Base-by-base conservation (phyloP, 345 rosid species). In the Isatis tinctoria region DNA sequence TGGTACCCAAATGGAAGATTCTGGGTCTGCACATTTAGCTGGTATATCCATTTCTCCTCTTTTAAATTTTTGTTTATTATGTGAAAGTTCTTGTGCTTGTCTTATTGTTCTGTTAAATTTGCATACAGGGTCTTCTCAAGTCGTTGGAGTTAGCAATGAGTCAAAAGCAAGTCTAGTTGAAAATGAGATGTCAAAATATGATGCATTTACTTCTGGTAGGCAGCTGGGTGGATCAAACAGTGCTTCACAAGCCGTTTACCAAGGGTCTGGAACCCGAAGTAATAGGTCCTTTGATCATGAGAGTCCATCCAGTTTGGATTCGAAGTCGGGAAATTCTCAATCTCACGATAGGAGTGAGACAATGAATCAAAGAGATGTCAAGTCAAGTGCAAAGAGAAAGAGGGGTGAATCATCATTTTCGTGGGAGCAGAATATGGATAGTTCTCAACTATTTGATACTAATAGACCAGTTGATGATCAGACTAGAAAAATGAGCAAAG, bases 281-380 rank as follows among this genome's bases (percentile, higher is more conserved):
- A 81, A 86, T 62, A 83, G 85, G 70, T 93, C 93, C 44, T 86
- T 85, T 71, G 97, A 95, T 78, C 96, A 87, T 51, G 99, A 87
- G 81, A 92, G 99, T 79, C 93, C 97, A 43, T 88, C 99, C 57
- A 92, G 90, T 88, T 81, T 90, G 82, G 99, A 90, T 71, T 83
- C 97, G 28, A 85, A 88, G 74, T 87, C 97, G 69, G 90, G 93
- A 70, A 85, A 84, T 70, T 86, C 93, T 8, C 97, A 89, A 74
- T 81, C 98, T 26, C 99, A 90, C 74, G 97, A 94, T 74, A 83
- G 90, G 75, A 84, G 80, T 59, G 85, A 83, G 73, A 48, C 85
- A 77, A 75, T 62, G 69, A 86, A 72, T 75, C 85, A 84, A 68
- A 86, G 77, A 58, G 92, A 90, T 70, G 79, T 69, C 67, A 88